These are phyloP conservation scores for Candida ovalis DNA, from an alignment of 805 yeast genomes.

Conservation along the genomic window DNA sequence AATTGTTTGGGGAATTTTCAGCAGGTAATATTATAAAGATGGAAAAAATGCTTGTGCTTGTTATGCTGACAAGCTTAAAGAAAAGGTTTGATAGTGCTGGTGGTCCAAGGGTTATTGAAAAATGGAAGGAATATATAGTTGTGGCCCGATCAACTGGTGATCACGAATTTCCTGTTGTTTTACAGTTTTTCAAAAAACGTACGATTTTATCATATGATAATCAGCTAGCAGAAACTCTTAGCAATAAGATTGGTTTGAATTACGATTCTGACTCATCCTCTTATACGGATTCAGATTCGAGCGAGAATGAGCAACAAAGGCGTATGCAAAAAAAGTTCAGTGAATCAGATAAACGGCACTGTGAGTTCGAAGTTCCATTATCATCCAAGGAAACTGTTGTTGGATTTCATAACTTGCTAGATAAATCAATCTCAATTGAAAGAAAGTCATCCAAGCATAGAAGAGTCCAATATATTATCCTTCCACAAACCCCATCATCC, in stretches of 20 bases:
- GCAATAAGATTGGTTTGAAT: constrained; percentile 1
- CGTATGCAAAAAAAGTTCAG: neutral
- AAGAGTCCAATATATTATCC: constrained; percentile 43
- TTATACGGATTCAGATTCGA: neutral
- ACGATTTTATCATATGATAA: constrained; percentile 26
- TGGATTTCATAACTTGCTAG: constrained; percentile 59
- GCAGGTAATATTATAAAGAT: constrained; percentile 62
- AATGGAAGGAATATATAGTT: constrained; percentile 79
- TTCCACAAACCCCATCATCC: constrained; percentile 47
- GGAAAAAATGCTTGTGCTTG: constrained; percentile 62
- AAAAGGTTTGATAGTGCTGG: constrained; percentile 36
- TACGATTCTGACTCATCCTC: neutral
- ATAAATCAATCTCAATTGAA: constrained; percentile 61
- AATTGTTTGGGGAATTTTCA: constrained; percentile 32
- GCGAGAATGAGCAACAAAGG: neutral
- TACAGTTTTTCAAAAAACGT: constrained; percentile 59
- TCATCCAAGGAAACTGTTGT: constrained; percentile 33
- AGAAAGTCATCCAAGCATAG: constrained; percentile 16
- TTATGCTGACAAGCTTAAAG: constrained; percentile 39
- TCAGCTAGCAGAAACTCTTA: constrained; percentile 10
- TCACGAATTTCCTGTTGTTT: constrained; percentile 44
- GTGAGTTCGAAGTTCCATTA: constrained; percentile 19
- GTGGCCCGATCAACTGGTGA: constrained; percentile 64
- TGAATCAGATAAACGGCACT: constrained; percentile 1
- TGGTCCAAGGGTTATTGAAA: constrained; percentile 55